These are phyloP conservation scores for Adenanthera pavonina DNA, from an alignment of 306 rosid species.

Conservation along the genomic window DNA sequence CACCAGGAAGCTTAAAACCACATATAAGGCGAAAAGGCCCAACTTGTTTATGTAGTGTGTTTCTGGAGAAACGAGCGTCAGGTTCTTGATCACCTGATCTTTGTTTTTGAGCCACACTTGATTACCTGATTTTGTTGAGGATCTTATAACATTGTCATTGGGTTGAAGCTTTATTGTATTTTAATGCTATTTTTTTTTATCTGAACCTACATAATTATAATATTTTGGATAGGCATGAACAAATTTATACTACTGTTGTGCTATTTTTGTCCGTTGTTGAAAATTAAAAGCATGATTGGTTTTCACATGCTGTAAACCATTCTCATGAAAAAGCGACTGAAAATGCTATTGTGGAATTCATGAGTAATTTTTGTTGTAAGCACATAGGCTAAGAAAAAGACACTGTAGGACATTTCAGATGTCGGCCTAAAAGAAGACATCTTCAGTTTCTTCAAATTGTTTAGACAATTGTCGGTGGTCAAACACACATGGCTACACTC, in stretches of 20 bases:
- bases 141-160: neutral
- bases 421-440: no score
- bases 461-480: no score
- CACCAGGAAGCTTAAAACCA: conserved; percentile 68
- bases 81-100: conserved; percentile 9
- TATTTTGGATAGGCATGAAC: neutral
- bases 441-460: no score
- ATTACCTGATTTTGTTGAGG: conserved; percentile 18
- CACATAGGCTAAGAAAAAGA: no score
- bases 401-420: no score
- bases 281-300: neutral
- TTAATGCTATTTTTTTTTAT: neutral
- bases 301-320: neutral
- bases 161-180: neutral
- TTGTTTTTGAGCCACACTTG: conserved; percentile 3
- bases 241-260: neutral
- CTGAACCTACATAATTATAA: neutral
- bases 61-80: conserved; percentile 2
- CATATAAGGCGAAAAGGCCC: conserved; percentile 67
- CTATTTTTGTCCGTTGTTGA: neutral
- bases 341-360: no score
- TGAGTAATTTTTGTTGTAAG: no score
- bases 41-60: conserved; percentile 62
- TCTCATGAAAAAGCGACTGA: no score
- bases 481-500: no score